A percentile compares a stretch with the other conserved stretches of the same genome.
phyloP scores from a whole-genome alignment of 805 yeast species.

The Kluyveromyces nonfermentans region DNA sequence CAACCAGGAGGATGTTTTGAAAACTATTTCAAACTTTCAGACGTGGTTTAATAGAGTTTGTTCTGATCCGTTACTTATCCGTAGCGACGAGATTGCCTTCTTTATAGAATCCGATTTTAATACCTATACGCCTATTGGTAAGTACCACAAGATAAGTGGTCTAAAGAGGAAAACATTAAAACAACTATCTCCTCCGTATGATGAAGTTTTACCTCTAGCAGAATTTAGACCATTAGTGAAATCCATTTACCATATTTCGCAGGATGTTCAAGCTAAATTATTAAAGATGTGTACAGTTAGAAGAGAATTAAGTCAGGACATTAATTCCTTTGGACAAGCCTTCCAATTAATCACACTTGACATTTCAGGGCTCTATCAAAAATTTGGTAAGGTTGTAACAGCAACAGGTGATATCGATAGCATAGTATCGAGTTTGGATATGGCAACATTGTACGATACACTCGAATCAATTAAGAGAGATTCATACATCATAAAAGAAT shows the following conservation, averaged over 20 bases:
- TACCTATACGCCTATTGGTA: conserved; percentile 39
- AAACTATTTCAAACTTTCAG: conserved; percentile 54
- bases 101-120: conserved; percentile 74
- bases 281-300: conserved; percentile 43
- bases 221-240: conserved; percentile 83
- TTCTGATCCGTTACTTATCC: conserved; percentile 64
- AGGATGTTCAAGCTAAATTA: conserved; percentile 43
- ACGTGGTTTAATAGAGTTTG: conserved; percentile 77
- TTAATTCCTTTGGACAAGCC: conserved; percentile 41
- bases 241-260: conserved; percentile 51
- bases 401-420: conserved; percentile 70
- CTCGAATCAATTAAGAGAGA: conserved; percentile 56
- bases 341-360: conserved; percentile 23
- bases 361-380: conserved; percentile 54
- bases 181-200: conserved; percentile 87
- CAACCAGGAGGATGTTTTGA: conserved; percentile 66
- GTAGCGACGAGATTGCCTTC: conserved; percentile 81
- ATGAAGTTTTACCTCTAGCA: conserved; percentile 71
- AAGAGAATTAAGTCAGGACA: conserved; percentile 43
- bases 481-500: conserved; percentile 82
- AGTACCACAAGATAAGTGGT: conserved; percentile 69
- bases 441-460: conserved; percentile 72
- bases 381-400: conserved; percentile 57
- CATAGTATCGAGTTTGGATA: conserved; percentile 58
- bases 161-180: conserved; percentile 80